Evolutionary conservation across 2,329 filamentous ascomycete genomes (phyloP).

Genomic region (Xylaria digitata): DNA sequence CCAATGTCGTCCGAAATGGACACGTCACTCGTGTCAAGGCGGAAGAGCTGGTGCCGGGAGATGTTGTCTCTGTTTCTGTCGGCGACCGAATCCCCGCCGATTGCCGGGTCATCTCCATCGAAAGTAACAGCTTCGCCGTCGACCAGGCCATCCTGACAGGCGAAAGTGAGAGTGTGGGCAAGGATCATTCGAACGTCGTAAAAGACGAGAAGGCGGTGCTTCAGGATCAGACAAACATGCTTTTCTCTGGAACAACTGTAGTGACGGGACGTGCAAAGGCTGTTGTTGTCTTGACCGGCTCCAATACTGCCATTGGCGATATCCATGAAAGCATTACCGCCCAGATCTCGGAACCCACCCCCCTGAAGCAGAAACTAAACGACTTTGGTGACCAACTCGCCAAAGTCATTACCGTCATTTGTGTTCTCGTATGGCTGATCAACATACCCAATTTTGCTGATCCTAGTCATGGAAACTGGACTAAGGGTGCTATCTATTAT

Average conservation of each 20-base stretch:
- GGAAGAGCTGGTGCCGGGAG: conserved; percentile 96
- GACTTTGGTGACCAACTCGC: conserved; percentile 96
- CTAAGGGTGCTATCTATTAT: conserved; percentile 99
- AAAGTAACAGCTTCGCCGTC: conserved; percentile 96
- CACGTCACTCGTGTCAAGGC: conserved; percentile 86
- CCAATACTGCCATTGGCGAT: conserved; percentile 93
- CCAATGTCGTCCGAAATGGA: conserved; percentile 89
- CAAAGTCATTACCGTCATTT: conserved; percentile 98
- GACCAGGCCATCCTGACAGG: conserved; percentile 98
- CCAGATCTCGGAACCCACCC: conserved; percentile 97
- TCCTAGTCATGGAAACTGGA: conserved; percentile 89
- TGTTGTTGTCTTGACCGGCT: conserved; percentile 88
- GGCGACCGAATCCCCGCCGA: conserved; percentile 96
- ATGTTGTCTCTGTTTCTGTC: conserved; percentile 87
- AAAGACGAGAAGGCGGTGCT: conserved; percentile 87
- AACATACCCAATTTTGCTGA: conserved; percentile 98
- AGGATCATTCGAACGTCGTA: conserved; percentile 75
- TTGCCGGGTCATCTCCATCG: conserved; percentile 87
- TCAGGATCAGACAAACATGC: conserved; percentile 97
- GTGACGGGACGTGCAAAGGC: conserved; percentile 94
- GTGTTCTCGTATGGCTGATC: conserved; percentile 96
- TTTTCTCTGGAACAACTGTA: conserved; percentile 98
- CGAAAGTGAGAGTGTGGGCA: conserved; percentile 96
- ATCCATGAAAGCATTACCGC: conserved; percentile 99
- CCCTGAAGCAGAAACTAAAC: conserved; percentile 98